A percentile compares a stretch with the other conserved stretches of the same genome.
phyloP scores from a whole-genome alignment of 2,329 filamentous ascomycete genomes.

The Blastomyces parvus region DNA sequence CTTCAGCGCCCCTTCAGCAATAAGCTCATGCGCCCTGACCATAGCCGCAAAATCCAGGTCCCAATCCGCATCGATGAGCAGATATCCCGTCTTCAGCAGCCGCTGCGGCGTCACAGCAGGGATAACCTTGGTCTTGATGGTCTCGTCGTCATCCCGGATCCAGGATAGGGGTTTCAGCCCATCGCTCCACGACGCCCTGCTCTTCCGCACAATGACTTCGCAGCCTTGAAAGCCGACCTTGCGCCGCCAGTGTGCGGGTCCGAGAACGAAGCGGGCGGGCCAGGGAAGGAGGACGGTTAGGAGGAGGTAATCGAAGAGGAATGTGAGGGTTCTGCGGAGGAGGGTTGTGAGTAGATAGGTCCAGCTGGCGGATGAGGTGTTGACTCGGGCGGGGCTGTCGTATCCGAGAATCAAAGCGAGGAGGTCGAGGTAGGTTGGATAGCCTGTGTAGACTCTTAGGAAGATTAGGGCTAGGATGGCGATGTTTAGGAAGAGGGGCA shows the following conservation, averaged over 20 bases:
- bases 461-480: constrained; percentile 54
- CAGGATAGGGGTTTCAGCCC: constrained; percentile 14
- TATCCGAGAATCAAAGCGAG: constrained; percentile 56
- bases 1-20: constrained; percentile 45
- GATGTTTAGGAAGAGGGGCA: constrained; percentile 69
- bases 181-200: constrained; percentile 54
- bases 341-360: constrained; percentile 49
- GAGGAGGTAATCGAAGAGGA: constrained; percentile 65
- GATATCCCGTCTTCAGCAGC: constrained; percentile 73
- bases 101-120: constrained; percentile 59
- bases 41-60: constrained; percentile 79
- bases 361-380: constrained; percentile 49
- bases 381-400: constrained; percentile 56
- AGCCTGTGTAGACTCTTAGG: constrained; percentile 58
- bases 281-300: constrained; percentile 61
- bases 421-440: constrained; percentile 64
- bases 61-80: constrained; percentile 77
- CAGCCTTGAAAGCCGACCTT: constrained; percentile 63
- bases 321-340: constrained; percentile 50
- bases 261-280: constrained; percentile 62
- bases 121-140: constrained; percentile 48
- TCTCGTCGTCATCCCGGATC: constrained; percentile 44
- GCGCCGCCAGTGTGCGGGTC: constrained; percentile 64
- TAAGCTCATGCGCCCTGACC: constrained; percentile 60
- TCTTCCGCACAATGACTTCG: constrained; percentile 74